Percentiles rank a stretch among this genome's conserved stretches.
phyloP scores from a whole-genome alignment of 192 early-diverging fungal species.

The Tieghemiomyces parasiticus region DNA sequence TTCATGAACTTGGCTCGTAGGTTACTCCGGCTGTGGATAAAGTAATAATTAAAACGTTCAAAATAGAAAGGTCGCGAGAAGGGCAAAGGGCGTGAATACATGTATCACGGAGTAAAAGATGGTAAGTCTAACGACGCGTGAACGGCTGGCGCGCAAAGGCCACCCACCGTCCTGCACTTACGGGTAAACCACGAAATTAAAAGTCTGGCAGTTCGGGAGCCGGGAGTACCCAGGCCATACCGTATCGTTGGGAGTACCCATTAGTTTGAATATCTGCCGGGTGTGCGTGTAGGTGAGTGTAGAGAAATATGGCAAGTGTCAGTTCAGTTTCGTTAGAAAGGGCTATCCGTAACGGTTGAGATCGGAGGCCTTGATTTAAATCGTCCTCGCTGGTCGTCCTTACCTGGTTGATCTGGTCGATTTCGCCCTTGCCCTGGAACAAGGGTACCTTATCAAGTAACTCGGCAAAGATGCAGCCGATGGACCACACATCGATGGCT shows the following conservation, averaged over 20 bases:
- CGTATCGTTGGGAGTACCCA: slow-evolving; percentile 73
- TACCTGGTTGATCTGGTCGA: slow-evolving; percentile 60
- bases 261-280: slow-evolving; percentile 66
- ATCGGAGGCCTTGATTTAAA: too few relatives aligned
- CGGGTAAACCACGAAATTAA: slow-evolving; percentile 55
- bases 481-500: slow-evolving; percentile 13
- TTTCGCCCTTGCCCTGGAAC: slow-evolving; percentile 62
- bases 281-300: not conserved
- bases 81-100: too few relatives aligned
- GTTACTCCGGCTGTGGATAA: slow-evolving; percentile 15
- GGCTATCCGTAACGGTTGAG: too few relatives aligned
- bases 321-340: too few relatives aligned
- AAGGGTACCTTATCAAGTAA: slow-evolving; percentile 72
- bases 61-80: too few relatives aligned
- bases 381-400: too few relatives aligned
- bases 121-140: too few relatives aligned
- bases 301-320: slow-evolving; percentile 7
- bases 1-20: slow-evolving; percentile 27
- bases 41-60: too few relatives aligned
- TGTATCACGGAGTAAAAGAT: too few relatives aligned
- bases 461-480: slow-evolving; percentile 97
- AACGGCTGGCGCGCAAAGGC: too few relatives aligned
- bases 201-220: slow-evolving; percentile 51
- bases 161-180: too few relatives aligned
- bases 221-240: slow-evolving; percentile 55